Percentiles rank a stretch among this genome's conserved stretches.
These are phyloP conservation scores for Salvia hispanica DNA, from an alignment of 257 asterid genomes.

Conservation along the genomic window DNA sequence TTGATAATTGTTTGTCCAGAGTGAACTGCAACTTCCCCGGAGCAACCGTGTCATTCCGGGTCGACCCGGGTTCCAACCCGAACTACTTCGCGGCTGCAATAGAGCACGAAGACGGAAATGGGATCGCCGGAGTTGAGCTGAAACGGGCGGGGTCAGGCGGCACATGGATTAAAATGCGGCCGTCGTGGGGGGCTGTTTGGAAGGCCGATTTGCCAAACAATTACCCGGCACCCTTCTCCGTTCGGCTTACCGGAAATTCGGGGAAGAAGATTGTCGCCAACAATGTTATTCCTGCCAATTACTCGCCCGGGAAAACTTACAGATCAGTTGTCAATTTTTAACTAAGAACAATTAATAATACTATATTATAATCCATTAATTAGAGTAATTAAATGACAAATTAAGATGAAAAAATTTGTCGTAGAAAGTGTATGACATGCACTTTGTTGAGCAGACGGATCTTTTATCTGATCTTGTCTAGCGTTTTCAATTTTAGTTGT, in stretches of 20 bases:
- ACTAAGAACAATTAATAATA: not conserved
- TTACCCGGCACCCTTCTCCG: conserved; percentile 58
- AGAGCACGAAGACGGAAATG: conserved; percentile 68
- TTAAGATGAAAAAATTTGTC: not conserved
- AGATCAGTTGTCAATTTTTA: conserved; percentile 66
- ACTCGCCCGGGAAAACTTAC: conserved; percentile 59
- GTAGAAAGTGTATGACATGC: not conserved
- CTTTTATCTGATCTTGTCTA: conserved; percentile 25
- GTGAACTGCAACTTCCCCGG: conserved; percentile 69
- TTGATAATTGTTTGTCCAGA: conserved; percentile 33
- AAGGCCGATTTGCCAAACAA: conserved; percentile 43
- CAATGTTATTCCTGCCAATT: conserved; percentile 71
- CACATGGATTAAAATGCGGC: conserved; percentile 58
- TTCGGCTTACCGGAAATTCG: conserved; percentile 47
- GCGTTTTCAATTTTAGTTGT: conserved; percentile 4
- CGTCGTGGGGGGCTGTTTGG: conserved; percentile 84
- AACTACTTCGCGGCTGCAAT: conserved; percentile 67
- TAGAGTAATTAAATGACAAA: too few species aligned
- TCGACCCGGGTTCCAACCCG: conserved; percentile 73
- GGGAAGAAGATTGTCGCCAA: conserved; percentile 58
- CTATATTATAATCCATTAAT: not conserved
- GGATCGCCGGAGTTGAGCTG: conserved; percentile 55
- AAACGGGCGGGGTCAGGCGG: conserved; percentile 47
- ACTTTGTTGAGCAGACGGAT: conserved; percentile 27
- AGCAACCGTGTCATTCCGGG: conserved; percentile 55